Evolutionary conservation across 495 filamentous ascomycete genomes (phyloP).

Genomic region (Elasticomyces elasticus): DNA sequence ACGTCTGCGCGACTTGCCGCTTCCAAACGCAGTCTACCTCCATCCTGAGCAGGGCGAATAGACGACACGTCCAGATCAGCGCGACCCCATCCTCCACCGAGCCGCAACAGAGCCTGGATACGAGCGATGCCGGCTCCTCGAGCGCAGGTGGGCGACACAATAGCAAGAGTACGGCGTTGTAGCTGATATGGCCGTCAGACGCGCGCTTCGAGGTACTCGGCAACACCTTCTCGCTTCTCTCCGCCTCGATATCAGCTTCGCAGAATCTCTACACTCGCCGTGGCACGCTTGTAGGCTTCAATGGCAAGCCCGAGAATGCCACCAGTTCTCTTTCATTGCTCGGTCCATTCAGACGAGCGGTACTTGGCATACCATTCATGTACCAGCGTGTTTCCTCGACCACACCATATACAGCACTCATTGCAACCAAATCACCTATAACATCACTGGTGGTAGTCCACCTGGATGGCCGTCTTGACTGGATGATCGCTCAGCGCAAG

Average conservation of each 20-base stretch:
- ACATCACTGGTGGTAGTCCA: slow-evolving; percentile 79
- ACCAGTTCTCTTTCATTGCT: slow-evolving; percentile 81
- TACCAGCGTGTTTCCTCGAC: slow-evolving; percentile 85
- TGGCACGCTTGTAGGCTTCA: slow-evolving; percentile 81
- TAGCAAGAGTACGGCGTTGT: slow-evolving; percentile 2
- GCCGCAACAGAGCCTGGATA: slow-evolving; percentile 13
- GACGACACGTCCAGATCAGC: slow-evolving; percentile 29
- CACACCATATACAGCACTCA: slow-evolving; percentile 71
- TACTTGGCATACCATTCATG: slow-evolving; percentile 80
- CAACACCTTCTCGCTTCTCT: slow-evolving; percentile 80
- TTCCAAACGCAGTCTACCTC: slow-evolving; percentile 17
- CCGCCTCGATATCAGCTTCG: slow-evolving; percentile 82
- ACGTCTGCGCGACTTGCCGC: slow-evolving; percentile 16
- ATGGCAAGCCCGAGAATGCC: slow-evolving; percentile 80
- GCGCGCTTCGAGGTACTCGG: slow-evolving; percentile 89
- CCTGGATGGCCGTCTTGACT: slow-evolving; percentile 90
- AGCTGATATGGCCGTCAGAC: slow-evolving; percentile 47
- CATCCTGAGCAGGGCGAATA: slow-evolving; percentile 1
- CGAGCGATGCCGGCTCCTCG: slow-evolving; percentile 10
- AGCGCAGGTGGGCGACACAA: slow-evolving; percentile 19
- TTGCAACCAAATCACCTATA: slow-evolving; percentile 72
- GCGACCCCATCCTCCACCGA: slow-evolving; percentile 28
- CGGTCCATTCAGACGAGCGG: slow-evolving; percentile 64
- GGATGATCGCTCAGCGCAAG: slow-evolving; percentile 78
- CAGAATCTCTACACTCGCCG: slow-evolving; percentile 84